Conservation (phyloP, 495 filamentous ascomycete species). For the Durotheca rogersii region DNA sequence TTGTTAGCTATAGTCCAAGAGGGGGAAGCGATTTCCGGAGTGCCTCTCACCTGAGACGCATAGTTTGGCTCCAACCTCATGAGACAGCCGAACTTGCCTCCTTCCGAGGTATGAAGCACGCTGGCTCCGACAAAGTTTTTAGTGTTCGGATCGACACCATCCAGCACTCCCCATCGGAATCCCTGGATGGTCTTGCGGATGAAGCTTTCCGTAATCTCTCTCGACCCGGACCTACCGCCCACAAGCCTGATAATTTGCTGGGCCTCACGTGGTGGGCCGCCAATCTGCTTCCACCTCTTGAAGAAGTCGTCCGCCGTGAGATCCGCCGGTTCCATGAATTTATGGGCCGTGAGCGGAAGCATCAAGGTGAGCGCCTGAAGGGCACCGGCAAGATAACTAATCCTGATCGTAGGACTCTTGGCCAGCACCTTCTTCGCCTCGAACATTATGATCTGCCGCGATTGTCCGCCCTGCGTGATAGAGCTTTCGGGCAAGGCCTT, state of each 20-base stretch:
- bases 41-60: constrained; percentile 72
- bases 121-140: constrained; percentile 94
- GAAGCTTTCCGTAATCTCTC: constrained; percentile 56
- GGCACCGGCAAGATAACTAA: constrained; percentile 91
- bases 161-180: constrained; percentile 85
- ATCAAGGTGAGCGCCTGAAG: constrained; percentile 91
- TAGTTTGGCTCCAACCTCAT: constrained; percentile 94
- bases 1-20: constrained; percentile 29
- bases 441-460: constrained; percentile 92
- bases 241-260: constrained; percentile 78
- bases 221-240: constrained; percentile 50
- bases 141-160: constrained; percentile 81
- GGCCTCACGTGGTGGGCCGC: constrained; percentile 78
- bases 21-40: not conserved
- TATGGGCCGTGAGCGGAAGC: constrained; percentile 84
- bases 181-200: constrained; percentile 69
- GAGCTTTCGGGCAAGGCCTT: constrained; percentile 86
- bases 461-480: constrained; percentile 72
- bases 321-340: constrained; percentile 92
- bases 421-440: constrained; percentile 79
- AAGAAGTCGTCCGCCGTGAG: constrained; percentile 91
- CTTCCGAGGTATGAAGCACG: constrained; percentile 78
- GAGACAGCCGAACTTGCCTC: constrained; percentile 91
- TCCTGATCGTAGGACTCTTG: constrained; percentile 84
- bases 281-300: constrained; percentile 98